A percentile compares a stretch with the other conserved stretches of the same genome.
Evolutionary conservation across 768 basidiomycete species (phyloP).

Genomic region (Mycena sanguinolenta): DNA sequence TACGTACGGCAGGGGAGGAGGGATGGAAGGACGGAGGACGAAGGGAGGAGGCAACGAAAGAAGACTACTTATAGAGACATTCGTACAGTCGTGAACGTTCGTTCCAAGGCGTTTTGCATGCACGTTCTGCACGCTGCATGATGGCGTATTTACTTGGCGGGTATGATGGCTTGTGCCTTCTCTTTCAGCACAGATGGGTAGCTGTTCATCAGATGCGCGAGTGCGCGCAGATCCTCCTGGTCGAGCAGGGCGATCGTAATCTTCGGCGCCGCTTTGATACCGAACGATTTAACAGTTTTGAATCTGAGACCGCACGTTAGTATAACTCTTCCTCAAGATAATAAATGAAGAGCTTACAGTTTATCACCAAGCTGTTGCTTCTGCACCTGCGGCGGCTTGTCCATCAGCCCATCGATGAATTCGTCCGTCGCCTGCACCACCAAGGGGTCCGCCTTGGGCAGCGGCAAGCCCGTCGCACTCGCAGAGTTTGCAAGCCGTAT

Average conservation of each 20-base stretch:
- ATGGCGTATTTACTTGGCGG: slow-evolving; percentile 37
- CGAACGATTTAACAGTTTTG: slow-evolving; percentile 80
- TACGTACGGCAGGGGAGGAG: background rate
- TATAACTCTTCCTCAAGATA: background rate
- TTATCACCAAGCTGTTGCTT: slow-evolving; percentile 89
- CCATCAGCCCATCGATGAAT: slow-evolving; percentile 74
- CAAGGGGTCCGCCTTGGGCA: slow-evolving; percentile 79
- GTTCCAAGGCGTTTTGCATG: slow-evolving; percentile 18
- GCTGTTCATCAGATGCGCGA: slow-evolving; percentile 90
- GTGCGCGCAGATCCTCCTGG: slow-evolving; percentile 84
- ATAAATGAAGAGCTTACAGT: slow-evolving; percentile 59
- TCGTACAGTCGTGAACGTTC: slow-evolving; percentile 19
- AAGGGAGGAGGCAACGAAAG: background rate
- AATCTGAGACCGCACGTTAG: slow-evolving; percentile 46
- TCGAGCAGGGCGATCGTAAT: slow-evolving; percentile 88
- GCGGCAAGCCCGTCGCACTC: slow-evolving; percentile 63
- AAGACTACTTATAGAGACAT: background rate
- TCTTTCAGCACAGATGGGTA: slow-evolving; percentile 87
- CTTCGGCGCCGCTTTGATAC: slow-evolving; percentile 89
- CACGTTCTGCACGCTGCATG: background rate
- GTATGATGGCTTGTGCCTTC: slow-evolving; percentile 59
- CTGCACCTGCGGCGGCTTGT: slow-evolving; percentile 68
- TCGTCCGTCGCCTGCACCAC: slow-evolving; percentile 78
- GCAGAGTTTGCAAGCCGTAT: slow-evolving; percentile 71
- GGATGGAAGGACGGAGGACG: too few species aligned